Conservation (phyloP, 1,139 yeast genomes). For the Scheffersomyces parashehatae region DNA sequence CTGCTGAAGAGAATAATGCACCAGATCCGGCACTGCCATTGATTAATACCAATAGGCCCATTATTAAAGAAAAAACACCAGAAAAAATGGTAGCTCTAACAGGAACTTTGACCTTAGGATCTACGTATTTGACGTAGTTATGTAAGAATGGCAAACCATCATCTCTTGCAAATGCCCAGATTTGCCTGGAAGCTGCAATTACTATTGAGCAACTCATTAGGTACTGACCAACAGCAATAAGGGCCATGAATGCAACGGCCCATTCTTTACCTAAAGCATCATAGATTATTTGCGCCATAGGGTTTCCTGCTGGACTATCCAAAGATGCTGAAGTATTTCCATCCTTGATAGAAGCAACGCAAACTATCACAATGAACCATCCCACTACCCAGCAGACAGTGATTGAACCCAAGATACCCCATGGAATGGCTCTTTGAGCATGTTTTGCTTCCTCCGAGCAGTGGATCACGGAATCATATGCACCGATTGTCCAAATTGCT, state of each 20-base stretch:
- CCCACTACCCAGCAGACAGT: slow-evolving; percentile 23
- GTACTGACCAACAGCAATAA: slow-evolving; percentile 25
- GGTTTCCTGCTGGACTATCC: slow-evolving; percentile 20
- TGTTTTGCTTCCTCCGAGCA: slow-evolving; percentile 31
- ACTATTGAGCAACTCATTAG: slow-evolving; percentile 25
- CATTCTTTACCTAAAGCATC: slow-evolving; percentile 25
- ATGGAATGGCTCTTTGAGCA: slow-evolving; percentile 28
- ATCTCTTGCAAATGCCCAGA: slow-evolving; percentile 42
- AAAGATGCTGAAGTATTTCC: slow-evolving; percentile 18
- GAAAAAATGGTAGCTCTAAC: slow-evolving; percentile 35
- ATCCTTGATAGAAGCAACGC: slow-evolving; percentile 21
- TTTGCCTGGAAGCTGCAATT: slow-evolving; percentile 27
- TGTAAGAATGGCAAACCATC: slow-evolving; percentile 46
- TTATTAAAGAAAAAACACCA: slow-evolving; percentile 24
- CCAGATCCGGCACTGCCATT: slow-evolving; percentile 34
- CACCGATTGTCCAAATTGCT: slow-evolving; percentile 35
- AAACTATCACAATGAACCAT: slow-evolving; percentile 19
- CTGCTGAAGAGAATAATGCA: slow-evolving; percentile 52
- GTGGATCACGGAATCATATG: slow-evolving; percentile 34
- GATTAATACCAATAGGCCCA: slow-evolving; percentile 36
- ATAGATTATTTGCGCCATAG: slow-evolving; percentile 25
- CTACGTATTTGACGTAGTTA: slow-evolving; percentile 27
- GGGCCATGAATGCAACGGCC: slow-evolving; percentile 24
- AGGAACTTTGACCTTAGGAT: slow-evolving; percentile 27
- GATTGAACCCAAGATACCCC: slow-evolving; percentile 32